These are phyloP conservation scores for Termitomyces eurrhizus DNA, from an alignment of 768 basidiomycete genomes.

Conservation along the genomic window DNA sequence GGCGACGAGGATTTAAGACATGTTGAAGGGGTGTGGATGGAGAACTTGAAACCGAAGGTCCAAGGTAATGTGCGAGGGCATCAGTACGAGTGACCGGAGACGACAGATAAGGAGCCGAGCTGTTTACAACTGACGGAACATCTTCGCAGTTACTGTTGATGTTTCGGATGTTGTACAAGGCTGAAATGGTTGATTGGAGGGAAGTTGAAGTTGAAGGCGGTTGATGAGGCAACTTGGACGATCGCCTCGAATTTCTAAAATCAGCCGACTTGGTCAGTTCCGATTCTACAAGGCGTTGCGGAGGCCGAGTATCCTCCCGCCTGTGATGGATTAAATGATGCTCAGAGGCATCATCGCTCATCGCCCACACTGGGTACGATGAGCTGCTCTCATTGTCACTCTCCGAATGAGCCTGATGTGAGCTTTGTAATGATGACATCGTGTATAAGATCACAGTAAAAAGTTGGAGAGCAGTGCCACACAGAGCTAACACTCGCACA, in stretches of 20 bases:
- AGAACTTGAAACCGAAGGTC: slow-evolving; percentile 55
- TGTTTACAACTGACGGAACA: slow-evolving; percentile 43
- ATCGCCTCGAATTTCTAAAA: slow-evolving; percentile 54
- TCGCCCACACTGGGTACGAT: slow-evolving; percentile 6
- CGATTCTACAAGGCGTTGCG: slow-evolving; percentile 24
- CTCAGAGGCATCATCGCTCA: slow-evolving; percentile 1
- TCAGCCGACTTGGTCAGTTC: slow-evolving; percentile 48
- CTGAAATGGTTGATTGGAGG: slow-evolving; percentile 47
- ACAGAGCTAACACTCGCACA: slow-evolving; percentile 3
- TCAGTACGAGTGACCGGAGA: slow-evolving; percentile 38
- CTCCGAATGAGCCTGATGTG: neutral
- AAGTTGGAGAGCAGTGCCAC: slow-evolving; percentile 2
- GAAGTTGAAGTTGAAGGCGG: slow-evolving; percentile 21
- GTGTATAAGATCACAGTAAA: slow-evolving; percentile 6
- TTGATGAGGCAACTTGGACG: slow-evolving; percentile 43
- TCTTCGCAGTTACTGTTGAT: slow-evolving; percentile 41
- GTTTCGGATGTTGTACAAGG: slow-evolving; percentile 32
- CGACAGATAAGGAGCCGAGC: slow-evolving; percentile 36
- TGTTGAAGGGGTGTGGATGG: slow-evolving; percentile 34
- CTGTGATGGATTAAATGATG: neutral
- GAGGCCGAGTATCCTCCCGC: neutral
- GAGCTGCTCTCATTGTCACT: neutral
- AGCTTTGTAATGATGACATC: slow-evolving; percentile 6
- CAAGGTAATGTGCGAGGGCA: slow-evolving; percentile 38
- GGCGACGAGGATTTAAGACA: slow-evolving; percentile 52